Base-by-base conservation (phyloP, 1,284 basidiomycete species). In the Puccinia horiana region DNA sequence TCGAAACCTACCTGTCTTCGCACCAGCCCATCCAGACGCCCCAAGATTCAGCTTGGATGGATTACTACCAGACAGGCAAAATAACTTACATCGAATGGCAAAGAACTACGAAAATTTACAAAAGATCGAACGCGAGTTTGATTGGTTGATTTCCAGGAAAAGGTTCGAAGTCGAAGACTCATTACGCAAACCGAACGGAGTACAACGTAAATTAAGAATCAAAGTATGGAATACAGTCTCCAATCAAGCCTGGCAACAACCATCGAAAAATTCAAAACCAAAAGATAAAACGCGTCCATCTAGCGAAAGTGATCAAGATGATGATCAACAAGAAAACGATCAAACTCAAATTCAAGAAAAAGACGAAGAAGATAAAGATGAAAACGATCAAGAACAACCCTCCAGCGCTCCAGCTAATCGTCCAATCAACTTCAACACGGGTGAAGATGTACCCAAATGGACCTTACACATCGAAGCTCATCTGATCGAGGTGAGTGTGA, bases 81-180 rank as follows among this genome's bases (percentile, higher is more conserved):
- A 54, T 26, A 32, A 23, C 23, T 29, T 80, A 9, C 49, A 54
- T 40, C 42, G 35, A 18, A 63, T 80, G 32, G 44, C 77, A 3
- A 65, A 54, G 32, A 37, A 74, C 29, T 80, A 70, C 32, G 65
- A 61, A 37, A 29, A 29, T 14, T 47, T 75, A 54, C 79, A 81
- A 23, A 65, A 65, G 40, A 67, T 75, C 20, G 79, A 81, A 56
- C 54, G 63, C 18, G 70, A 74, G 42, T 44, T 81, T 23, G 79
- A 81, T 63, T 81, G 79, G 79, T 63, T 63, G n/a, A 81, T 81
- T 11, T 63, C 54, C 63, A 29, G 79, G 49, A 81, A 81, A 35
- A 26, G 79, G 20, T 54, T 81, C 26, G 70, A 81, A 35, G 49
- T 81, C 14, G 79, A 74, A n/a, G 79, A 81, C 29, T 44, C 56